Evolutionary conservation across 345 rosid genomes (phyloP).

Genomic region (Theobroma cacao): DNA sequence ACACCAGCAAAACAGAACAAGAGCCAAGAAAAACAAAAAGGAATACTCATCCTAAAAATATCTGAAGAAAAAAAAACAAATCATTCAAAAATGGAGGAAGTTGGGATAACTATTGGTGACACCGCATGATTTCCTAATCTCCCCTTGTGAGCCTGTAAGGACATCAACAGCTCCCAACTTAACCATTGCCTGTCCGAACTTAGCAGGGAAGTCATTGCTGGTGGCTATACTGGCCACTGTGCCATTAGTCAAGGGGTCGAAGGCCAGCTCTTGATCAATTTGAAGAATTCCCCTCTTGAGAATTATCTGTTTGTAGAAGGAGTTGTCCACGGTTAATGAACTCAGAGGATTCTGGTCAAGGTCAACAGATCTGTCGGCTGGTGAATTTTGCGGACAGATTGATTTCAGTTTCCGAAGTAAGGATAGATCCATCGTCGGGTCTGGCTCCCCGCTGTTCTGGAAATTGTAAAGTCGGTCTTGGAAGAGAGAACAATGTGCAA

Average conservation of each 20-base stretch:
- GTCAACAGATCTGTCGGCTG: slow-evolving; percentile 10
- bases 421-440: slow-evolving; percentile 46
- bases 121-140: slow-evolving; percentile 53
- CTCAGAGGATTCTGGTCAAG: slow-evolving; percentile 46
- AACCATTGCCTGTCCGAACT: slow-evolving; percentile 57
- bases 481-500: slow-evolving; percentile 48
- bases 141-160: slow-evolving; percentile 22
- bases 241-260: slow-evolving; percentile 26
- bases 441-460: slow-evolving; percentile 43
- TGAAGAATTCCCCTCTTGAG: slow-evolving; percentile 39
- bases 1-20: background rate
- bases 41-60: background rate
- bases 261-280: slow-evolving; percentile 50
- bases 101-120: slow-evolving; percentile 20
- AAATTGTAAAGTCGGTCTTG: slow-evolving; percentile 54
- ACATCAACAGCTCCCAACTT: slow-evolving; percentile 42
- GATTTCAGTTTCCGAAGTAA: slow-evolving; percentile 23
- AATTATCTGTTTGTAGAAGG: slow-evolving; percentile 44
- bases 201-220: slow-evolving; percentile 26
- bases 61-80: background rate
- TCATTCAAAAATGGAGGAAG: background rate
- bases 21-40: background rate
- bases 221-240: slow-evolving; percentile 30
- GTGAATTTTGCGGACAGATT: slow-evolving; percentile 21
- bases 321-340: slow-evolving; percentile 42